phyloP scores from a whole-genome alignment of 257 asterid genomes.

The Paulownia fortunei region DNA sequence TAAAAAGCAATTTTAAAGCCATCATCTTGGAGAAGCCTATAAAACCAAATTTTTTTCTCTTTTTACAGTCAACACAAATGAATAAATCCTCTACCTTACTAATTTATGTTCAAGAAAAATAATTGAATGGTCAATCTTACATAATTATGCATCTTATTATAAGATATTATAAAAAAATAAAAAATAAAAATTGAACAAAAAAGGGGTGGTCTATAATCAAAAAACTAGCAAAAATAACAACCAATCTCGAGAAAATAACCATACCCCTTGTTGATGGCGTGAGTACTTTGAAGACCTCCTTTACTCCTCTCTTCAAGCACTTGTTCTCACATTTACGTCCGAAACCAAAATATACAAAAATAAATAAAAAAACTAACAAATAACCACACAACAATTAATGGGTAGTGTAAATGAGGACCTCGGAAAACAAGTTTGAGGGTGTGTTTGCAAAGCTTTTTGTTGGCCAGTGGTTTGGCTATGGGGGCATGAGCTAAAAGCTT shows the following conservation, averaged over 20 bases:
- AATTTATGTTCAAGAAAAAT: neutral
- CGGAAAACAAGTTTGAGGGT: constrained; percentile 70
- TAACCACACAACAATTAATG: neutral
- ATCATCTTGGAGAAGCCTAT: neutral
- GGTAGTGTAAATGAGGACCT: constrained; percentile 37
- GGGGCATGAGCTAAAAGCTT: constrained; percentile 60
- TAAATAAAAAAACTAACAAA: neutral
- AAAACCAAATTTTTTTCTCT: too few species aligned
- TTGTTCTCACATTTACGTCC: too few species aligned
- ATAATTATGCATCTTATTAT: neutral
- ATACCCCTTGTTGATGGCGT: too few species aligned
- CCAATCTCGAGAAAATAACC: too few species aligned
- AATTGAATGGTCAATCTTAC: neutral
- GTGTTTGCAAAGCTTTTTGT: constrained; percentile 68
- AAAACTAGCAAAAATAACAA: too few species aligned
- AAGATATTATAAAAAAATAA: neutral
- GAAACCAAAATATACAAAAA: constrained; percentile 27
- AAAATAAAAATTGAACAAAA: constrained; percentile 24
- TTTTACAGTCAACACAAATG: neutral
- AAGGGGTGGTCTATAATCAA: too few species aligned
- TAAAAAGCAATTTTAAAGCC: neutral
- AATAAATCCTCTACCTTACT: neutral
- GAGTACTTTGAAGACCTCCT: too few species aligned
- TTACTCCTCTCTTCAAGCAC: too few species aligned
- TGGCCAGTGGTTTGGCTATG: constrained; percentile 76